Evolutionary conservation across 768 basidiomycete species (phyloP), one percentile per base, ranked within the genome.

Genomic region (Pulveroboletus sp.): DNA sequence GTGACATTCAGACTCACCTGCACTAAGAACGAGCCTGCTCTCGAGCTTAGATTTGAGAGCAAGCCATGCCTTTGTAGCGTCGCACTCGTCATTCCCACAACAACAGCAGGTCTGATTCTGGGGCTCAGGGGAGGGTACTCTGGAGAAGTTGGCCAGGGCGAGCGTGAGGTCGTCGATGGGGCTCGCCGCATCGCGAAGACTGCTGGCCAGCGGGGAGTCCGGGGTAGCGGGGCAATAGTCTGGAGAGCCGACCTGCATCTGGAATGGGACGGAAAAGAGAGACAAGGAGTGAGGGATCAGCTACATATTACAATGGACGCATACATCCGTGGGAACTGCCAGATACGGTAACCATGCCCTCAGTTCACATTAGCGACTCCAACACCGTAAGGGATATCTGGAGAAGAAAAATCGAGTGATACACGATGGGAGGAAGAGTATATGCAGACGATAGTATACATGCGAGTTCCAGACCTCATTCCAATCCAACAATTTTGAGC

Each of bases 151-250:
- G 45, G 80, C 73, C 53, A 93, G 66, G 4, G 87, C 86, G 37
- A 77, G 69, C 0, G 88, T 91, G 40, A 93, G 73, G 67, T 91
- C 86, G 71, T 93, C 86, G 65, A 92, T 82, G 44, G 83, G 86
- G 53, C 68, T 76, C 5, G 77, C 76, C 17, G 78, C 76, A 60
- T 75, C 71, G 65, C 80, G 66, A 32, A 80, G 70, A 56, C 75
- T 81, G 61, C 63, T 77, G 9, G 75, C 66, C 51, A 77, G 55
- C n/a, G 76, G 71, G 8, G 82, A 77, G 59, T 75, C 74, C 37
- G 78, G 80, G 5, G 79, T 75, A 17, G 62, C 54, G 44, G 80
- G 72, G 32, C 72, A 68, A 49, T 69, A 68, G 42, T 61, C 53
- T 18, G 54, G 39, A 32, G 49, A 37, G 39, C 56, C 49, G 9